A percentile compares a stretch with the other conserved stretches of the same genome.
Evolutionary conservation across 257 asterid genomes (phyloP).

Genomic region (Ballota nigra): DNA sequence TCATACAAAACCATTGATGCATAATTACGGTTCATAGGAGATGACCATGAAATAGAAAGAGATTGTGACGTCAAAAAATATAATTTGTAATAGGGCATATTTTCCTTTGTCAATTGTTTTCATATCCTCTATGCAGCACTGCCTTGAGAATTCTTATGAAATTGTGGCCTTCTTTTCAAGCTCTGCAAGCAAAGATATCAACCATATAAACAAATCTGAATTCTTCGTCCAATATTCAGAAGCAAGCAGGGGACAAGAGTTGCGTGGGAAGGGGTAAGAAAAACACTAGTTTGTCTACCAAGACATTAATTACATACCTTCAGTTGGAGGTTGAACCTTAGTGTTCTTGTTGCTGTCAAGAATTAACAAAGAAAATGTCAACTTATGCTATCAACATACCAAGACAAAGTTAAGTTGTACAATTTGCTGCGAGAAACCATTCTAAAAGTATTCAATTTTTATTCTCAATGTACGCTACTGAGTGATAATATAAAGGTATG

Average conservation of each 20-base stretch:
- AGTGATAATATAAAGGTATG: not conserved
- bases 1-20: not conserved
- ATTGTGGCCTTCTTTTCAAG: slow-evolving; percentile 17
- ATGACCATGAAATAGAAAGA: not conserved
- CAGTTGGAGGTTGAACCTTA: slow-evolving; percentile 30
- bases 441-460: not conserved
- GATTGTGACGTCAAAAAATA: not conserved
- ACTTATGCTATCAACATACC: not conserved
- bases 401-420: no score
- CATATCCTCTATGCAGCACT: not conserved
- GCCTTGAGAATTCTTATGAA: not conserved
- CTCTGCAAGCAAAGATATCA: slow-evolving; percentile 19
- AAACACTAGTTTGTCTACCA: not conserved
- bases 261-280: not conserved
- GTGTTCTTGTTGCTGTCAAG: slow-evolving; percentile 34
- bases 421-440: not conserved
- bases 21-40: not conserved
- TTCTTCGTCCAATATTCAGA: not conserved
- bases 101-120: no score
- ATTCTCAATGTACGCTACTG: not conserved
- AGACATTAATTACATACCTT: slow-evolving; percentile 26
- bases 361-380: not conserved
- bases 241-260: not conserved
- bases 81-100: not conserved
- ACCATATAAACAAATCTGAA: not conserved